Conservation (phyloP, 2,329 filamentous ascomycete species). For the Fusarium sp. region DNA sequence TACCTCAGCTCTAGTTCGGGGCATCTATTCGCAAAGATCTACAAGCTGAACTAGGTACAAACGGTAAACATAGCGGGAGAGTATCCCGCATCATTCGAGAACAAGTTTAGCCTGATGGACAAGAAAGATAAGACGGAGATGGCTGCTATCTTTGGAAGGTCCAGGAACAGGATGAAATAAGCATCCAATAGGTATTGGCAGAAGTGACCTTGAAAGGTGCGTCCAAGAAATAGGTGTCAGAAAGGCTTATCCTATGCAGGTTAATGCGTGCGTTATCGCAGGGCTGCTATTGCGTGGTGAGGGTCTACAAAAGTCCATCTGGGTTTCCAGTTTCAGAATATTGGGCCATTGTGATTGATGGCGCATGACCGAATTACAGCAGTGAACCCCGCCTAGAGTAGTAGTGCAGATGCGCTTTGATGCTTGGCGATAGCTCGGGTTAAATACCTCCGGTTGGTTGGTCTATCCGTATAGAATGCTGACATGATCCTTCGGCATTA, state of each 20-base stretch:
- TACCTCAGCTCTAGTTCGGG: background rate
- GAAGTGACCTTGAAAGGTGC: background rate
- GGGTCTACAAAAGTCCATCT: slow-evolving; percentile 23
- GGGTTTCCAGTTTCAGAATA: slow-evolving; percentile 22
- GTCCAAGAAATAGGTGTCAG: background rate
- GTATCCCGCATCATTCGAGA: slow-evolving; percentile 5
- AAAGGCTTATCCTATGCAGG: background rate
- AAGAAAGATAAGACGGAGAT: slow-evolving; percentile 14
- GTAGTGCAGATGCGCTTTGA: slow-evolving; percentile 18
- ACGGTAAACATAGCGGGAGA: background rate
- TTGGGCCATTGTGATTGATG: slow-evolving; percentile 21
- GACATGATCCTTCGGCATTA: slow-evolving; percentile 7
- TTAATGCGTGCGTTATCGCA: slow-evolving; percentile 25
- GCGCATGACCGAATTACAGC: slow-evolving; percentile 22
- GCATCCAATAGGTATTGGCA: background rate
- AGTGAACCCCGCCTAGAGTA: slow-evolving; percentile 15
- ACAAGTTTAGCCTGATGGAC: background rate
- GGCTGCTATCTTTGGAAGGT: slow-evolving; percentile 25
- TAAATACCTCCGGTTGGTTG: slow-evolving; percentile 4
- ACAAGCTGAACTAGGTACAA: slow-evolving; percentile 1
- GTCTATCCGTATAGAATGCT: background rate
- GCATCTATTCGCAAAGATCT: background rate
- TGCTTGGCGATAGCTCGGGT: slow-evolving; percentile 22
- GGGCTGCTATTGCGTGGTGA: slow-evolving; percentile 21
- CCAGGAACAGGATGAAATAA: background rate